Evolutionary conservation across 768 basidiomycete genomes (phyloP).

Genomic region (Sarcodon sp.): DNA sequence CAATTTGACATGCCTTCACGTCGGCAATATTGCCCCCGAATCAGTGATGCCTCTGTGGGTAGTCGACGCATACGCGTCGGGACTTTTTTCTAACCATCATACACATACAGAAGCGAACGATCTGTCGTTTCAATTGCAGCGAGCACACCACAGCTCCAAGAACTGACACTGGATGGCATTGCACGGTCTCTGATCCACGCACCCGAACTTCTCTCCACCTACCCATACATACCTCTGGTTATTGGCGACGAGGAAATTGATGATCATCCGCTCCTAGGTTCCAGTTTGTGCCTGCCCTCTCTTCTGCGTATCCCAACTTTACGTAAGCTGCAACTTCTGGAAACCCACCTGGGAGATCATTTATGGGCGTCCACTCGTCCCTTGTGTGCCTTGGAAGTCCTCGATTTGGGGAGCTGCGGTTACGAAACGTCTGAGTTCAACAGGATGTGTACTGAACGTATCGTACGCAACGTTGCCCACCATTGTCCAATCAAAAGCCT

Average conservation of each 20-base stretch:
- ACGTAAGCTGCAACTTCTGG: constrained; percentile 46
- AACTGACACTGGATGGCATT: constrained; percentile 48
- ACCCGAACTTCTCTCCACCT: constrained; percentile 37
- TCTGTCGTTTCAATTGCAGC: constrained; percentile 59
- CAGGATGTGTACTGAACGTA: constrained; percentile 40
- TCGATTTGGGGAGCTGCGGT: constrained; percentile 42
- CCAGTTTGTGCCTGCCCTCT: constrained; percentile 49
- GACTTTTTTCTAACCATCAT: background rate
- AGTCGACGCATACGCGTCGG: background rate
- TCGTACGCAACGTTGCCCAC: constrained; percentile 45
- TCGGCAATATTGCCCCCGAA: constrained; percentile 30
- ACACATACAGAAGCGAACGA: constrained; percentile 42
- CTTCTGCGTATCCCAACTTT: constrained; percentile 54
- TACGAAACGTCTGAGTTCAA: constrained; percentile 42
- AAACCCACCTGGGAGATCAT: constrained; percentile 59
- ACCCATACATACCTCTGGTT: constrained; percentile 48
- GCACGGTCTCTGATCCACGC: constrained; percentile 58
- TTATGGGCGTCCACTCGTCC: constrained; percentile 41
- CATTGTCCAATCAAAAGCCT: constrained; percentile 33
- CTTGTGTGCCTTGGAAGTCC: constrained; percentile 36
- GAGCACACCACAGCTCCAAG: constrained; percentile 37
- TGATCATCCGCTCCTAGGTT: constrained; percentile 34
- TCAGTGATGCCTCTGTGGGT: constrained; percentile 24
- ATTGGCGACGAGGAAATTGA: constrained; percentile 48
- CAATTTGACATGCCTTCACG: constrained; percentile 31